Percentiles rank a stretch among this genome's conserved stretches.
These are phyloP conservation scores for Dothiorella sarmentorum DNA, from an alignment of 2,329 filamentous ascomycete genomes.

Conservation along the genomic window DNA sequence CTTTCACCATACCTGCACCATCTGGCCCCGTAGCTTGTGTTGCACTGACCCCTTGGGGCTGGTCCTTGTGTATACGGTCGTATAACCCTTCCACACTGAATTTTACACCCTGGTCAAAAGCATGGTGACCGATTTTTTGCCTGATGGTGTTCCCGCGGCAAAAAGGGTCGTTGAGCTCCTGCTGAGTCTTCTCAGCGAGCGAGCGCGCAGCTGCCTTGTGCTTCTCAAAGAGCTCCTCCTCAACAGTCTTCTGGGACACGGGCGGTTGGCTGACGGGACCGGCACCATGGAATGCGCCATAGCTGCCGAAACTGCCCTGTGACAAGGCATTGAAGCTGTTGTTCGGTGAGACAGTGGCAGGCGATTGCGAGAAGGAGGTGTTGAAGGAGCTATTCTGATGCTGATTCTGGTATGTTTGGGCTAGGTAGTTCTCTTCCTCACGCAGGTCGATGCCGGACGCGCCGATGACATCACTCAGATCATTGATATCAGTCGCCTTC, in stretches of 20 bases:
- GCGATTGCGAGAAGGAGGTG: conserved; percentile 28
- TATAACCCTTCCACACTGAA: conserved; percentile 57
- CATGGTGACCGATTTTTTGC: conserved; percentile 54
- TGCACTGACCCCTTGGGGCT: conserved; percentile 24
- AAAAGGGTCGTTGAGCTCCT: conserved; percentile 72
- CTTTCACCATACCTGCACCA: conserved; percentile 58
- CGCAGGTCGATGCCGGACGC: conserved; percentile 83
- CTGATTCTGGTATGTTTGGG: conserved; percentile 59
- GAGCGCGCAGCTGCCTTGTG: conserved; percentile 64
- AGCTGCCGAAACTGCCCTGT: conserved; percentile 34
- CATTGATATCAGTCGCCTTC: conserved; percentile 60
- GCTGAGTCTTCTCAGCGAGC: conserved; percentile 58
- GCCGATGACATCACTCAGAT: conserved; percentile 77
- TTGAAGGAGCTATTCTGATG: conserved; percentile 45
- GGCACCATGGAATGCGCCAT: conserved; percentile 39
- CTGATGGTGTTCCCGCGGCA: conserved; percentile 60
- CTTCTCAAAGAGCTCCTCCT: conserved; percentile 62
- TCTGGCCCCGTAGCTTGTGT: conserved; percentile 51
- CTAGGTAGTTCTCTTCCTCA: conserved; percentile 80
- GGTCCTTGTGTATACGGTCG: conserved; percentile 33
- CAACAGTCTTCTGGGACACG: conserved; percentile 62
- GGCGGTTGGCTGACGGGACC: conserved; percentile 51
- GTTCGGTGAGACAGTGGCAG: conserved; percentile 35
- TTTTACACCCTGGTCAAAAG: conserved; percentile 56
- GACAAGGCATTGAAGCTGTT: conserved; percentile 46